phyloP scores from a whole-genome alignment of 1,139 yeast species.

The Candida pseudoviswanathii region DNA sequence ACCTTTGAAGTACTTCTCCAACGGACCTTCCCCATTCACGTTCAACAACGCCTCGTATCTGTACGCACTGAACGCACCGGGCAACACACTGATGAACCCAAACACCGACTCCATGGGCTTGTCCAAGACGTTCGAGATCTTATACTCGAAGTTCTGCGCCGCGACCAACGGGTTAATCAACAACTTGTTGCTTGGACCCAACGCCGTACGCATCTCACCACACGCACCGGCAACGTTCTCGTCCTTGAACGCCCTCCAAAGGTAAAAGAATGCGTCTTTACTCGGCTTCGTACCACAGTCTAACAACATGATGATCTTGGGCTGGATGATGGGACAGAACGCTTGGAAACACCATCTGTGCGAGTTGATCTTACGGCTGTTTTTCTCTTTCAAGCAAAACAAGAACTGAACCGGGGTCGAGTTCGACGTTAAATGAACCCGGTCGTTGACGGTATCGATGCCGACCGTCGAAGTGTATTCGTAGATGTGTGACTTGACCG shows the following conservation, averaged over 20 bases:
- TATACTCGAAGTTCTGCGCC: constrained; percentile 83
- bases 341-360: constrained; percentile 88
- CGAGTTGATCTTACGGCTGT: constrained; percentile 74
- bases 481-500: constrained; percentile 73
- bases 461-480: constrained; percentile 83
- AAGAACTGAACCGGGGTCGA: constrained; percentile 71
- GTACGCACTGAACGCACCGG: constrained; percentile 88
- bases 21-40: constrained; percentile 67
- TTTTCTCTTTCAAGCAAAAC: constrained; percentile 77
- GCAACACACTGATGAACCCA: constrained; percentile 80
- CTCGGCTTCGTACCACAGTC: constrained; percentile 85
- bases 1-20: constrained; percentile 79
- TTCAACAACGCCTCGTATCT: constrained; percentile 71
- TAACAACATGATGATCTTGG: constrained; percentile 68
- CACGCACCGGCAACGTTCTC: constrained; percentile 85
- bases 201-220: constrained; percentile 76
- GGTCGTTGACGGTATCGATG: constrained; percentile 60
- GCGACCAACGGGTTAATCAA: constrained; percentile 77
- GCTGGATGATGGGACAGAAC: constrained; percentile 69
- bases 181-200: constrained; percentile 58
- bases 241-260: constrained; percentile 77
- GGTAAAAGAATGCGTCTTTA: constrained; percentile 68
- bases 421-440: constrained; percentile 57
- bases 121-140: constrained; percentile 78
- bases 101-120: constrained; percentile 83